Evolutionary conservation across 78 protist species (phyloP), one percentile per base, ranked within the genome.

Genomic region (Dictyostelium brefeldianum): DNA sequence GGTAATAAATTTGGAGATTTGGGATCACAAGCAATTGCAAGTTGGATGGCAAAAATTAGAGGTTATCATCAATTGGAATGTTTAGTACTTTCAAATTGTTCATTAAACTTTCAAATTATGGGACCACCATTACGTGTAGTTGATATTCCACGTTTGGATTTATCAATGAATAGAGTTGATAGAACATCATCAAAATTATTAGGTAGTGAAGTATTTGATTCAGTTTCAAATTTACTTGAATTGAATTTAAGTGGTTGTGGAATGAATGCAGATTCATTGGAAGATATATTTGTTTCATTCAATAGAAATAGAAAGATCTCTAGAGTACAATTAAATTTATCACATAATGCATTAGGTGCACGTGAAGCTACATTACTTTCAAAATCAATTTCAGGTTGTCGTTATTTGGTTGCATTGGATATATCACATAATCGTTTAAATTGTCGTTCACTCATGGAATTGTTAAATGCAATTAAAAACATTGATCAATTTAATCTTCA

Each of bases 51-150:
- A 48, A 87, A 87, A 51, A 87, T 87, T 27, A 87, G 79, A 70
- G 93, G 93, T 12, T 54, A 64, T 48, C 93, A 87, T 14, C n/a
- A 48, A 14, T 64, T 87, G 15, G 80, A 87, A 22, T 62, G 75
- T 50, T 64, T 87, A 50, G 79, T 87, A 12, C 50, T 87, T 11
- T 36, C 80, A 4, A 87, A 87, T 50, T 87, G 93, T 29, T 41
- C 69, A 57, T 65, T 87, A 25, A 87, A 87, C 51, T 87, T 87
- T 36, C 25, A 64, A 27, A 77, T 87, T 43, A 87, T 87, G 93
- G 93, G 93, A 17, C 93, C 93, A 87, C 93, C 93, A 51, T 47
- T 87, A 47, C 75, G 93, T 64, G 93, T 87, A 5, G 48, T 87
- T 4, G 93, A 87, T 77, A 77, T 87, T 22, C 54, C 80, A 27